Evolutionary conservation across 495 filamentous ascomycete species (phyloP), one percentile per base, ranked within the genome.

Genomic region (Aspergillus affinis): DNA sequence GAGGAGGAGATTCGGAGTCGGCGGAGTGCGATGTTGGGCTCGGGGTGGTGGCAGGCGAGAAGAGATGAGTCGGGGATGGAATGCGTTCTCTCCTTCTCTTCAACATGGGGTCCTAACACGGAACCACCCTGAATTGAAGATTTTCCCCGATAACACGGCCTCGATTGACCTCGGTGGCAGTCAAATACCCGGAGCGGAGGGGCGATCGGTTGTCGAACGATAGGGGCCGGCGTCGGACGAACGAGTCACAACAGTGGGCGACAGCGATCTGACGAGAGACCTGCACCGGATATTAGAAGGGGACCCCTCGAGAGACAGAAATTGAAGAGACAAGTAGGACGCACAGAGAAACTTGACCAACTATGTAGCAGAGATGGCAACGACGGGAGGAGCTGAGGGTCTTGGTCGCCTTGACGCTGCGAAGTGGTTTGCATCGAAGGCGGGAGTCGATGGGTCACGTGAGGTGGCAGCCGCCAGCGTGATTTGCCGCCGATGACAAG

Each of bases 81-180:
- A 69, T 71, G 68, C 76, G 78, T 70, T 79, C 76, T 79, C 76
- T 76, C 72, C 76, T 78, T 77, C 75, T 80, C 74, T 78, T 79
- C 74, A 72, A 78, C 77, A 80, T 80, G 72, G 75, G 70, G 76
- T 65, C 61, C 74, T 75, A 59, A 67, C 62, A 66, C 69, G 65
- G 65, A 72, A 75, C 69, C 67, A 72, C 75, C 66, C 71, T 62
- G 61, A 60, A 49, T 58, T 51, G 50, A 46, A 61, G 48, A 52
- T 52, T 23, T 55, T 55, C 55, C 48, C 56, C 36, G 36, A 17
- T 41, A 41, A 4, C 36, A 13, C 36, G 13, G 36, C 10, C 13
- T 41, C 8, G 36, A 48, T 59, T 29, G 46, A 49, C 20, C 21
- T 52, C 59, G 41, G 46, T 48, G 44, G 54, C 32, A 57, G 48